Percentiles rank a stretch among this genome's conserved stretches.
These are phyloP conservation scores for Cyberlindnera maritima DNA, from an alignment of 805 yeast genomes.

Conservation along the genomic window DNA sequence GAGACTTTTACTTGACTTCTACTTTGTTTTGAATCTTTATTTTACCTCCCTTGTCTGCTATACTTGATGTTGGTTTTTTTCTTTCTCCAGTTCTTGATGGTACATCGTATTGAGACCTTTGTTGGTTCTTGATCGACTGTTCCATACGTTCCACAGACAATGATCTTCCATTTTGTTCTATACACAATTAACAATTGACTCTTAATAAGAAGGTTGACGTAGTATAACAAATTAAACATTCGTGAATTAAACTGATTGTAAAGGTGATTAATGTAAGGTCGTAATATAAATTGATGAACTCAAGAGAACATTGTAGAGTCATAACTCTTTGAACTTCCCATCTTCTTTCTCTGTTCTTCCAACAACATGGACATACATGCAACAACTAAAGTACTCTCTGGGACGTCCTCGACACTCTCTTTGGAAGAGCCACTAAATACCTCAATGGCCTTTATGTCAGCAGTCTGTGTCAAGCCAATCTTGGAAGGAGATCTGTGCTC, in stretches of 20 bases:
- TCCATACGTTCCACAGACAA: background rate
- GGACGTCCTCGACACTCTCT: conserved; percentile 15
- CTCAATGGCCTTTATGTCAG: conserved; percentile 25
- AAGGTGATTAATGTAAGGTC: no score
- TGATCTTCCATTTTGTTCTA: no score
- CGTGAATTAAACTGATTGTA: no score
- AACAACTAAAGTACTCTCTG: conserved; percentile 21
- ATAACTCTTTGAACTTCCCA: conserved; percentile 23
- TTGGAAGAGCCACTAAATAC: conserved; percentile 10
- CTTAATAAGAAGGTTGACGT: no score
- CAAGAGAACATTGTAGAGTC: conserved; percentile 16
- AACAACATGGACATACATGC: conserved; percentile 26
- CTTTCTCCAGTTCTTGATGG: background rate
- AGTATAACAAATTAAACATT: no score
- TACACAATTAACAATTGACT: no score
- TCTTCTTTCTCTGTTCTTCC: conserved; percentile 26
- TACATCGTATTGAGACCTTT: conserved; percentile 2
- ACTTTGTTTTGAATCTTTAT: background rate
- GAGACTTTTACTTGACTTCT: background rate
- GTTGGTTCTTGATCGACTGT: conserved; percentile 8
- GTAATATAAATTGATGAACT: background rate
- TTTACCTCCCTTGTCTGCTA: background rate
- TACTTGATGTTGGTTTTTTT: background rate
- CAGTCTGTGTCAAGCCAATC: conserved; percentile 16
- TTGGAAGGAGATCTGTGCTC: conserved; percentile 19